A percentile compares a stretch with the other conserved stretches of the same genome.
Evolutionary conservation across 192 early-diverging fungal genomes (phyloP).

Genomic region (Allomyces macrogynus): DNA sequence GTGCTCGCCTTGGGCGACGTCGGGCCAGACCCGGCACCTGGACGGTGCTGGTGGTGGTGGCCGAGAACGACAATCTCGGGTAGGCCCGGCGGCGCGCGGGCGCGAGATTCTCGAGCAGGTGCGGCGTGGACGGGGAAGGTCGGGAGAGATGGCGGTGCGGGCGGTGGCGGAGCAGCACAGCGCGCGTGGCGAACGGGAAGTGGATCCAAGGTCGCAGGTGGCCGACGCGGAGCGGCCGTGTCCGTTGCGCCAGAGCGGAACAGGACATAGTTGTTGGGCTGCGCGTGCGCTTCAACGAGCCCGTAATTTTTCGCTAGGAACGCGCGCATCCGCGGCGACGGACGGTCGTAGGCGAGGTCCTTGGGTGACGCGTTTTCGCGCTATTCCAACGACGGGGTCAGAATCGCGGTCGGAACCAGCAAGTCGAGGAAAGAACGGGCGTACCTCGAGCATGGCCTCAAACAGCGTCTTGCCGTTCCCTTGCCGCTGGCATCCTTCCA

Average conservation of each 20-base stretch:
- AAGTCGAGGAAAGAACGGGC: background rate
- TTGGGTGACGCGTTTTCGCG: conserved; percentile 13
- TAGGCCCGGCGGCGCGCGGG: no score
- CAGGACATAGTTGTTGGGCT: background rate
- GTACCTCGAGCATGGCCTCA: conserved; percentile 21
- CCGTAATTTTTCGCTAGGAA: conserved; percentile 22
- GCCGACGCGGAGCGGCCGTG: background rate
- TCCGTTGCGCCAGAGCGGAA: background rate
- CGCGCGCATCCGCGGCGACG: conserved; percentile 17
- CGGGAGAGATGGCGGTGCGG: background rate
- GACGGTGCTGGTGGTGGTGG: no score
- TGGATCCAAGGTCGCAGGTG: background rate
- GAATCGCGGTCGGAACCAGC: background rate
- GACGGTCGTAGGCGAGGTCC: conserved; percentile 24
- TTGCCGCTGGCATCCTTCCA: conserved; percentile 15
- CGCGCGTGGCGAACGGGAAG: background rate
- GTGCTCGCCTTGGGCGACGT: no score
- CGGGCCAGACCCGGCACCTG: no score
- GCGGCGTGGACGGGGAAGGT: background rate
- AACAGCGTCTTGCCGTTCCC: conserved; percentile 24
- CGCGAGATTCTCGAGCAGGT: background rate
- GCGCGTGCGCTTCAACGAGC: conserved; percentile 6
- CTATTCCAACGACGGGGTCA: conserved; percentile 1
- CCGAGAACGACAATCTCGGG: no score
- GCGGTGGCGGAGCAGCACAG: background rate